phyloP scores from a whole-genome alignment of 2,329 filamentous ascomycete species.

The Beauveria sp. region DNA sequence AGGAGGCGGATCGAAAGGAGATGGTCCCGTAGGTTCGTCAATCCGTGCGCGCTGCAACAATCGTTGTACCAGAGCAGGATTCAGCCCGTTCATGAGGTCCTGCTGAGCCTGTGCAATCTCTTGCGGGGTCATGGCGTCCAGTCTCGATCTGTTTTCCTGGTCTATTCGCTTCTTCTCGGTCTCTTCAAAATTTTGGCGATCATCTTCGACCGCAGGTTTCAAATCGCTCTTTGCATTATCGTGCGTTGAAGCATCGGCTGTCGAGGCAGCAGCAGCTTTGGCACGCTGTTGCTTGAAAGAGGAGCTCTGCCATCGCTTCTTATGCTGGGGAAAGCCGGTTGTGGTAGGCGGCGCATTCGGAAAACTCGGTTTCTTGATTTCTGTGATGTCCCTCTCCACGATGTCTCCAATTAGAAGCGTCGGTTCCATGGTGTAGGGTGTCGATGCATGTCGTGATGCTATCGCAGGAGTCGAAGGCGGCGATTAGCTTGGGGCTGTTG shows the following conservation, averaged over 20 bases:
- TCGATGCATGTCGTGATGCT: neutral
- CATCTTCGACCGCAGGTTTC: slow-evolving; percentile 7
- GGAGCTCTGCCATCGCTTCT: slow-evolving; percentile 64
- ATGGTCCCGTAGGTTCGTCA: slow-evolving; percentile 47
- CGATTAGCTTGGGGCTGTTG: neutral
- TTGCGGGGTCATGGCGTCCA: slow-evolving; percentile 70
- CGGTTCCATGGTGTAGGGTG: slow-evolving; percentile 26
- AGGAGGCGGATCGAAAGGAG: slow-evolving; percentile 33
- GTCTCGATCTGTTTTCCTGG: slow-evolving; percentile 65
- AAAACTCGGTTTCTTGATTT: slow-evolving; percentile 53
- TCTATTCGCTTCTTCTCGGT: slow-evolving; percentile 69
- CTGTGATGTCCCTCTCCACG: slow-evolving; percentile 59
- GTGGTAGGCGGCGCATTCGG: slow-evolving; percentile 37
- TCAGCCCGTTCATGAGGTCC: slow-evolving; percentile 72
- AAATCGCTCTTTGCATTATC: neutral
- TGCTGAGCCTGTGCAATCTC: slow-evolving; percentile 75
- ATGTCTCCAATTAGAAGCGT: slow-evolving; percentile 65
- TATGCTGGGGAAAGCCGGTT: slow-evolving; percentile 83
- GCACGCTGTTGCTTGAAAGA: slow-evolving; percentile 62
- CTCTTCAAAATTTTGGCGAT: slow-evolving; percentile 25
- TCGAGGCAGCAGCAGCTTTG: slow-evolving; percentile 13
- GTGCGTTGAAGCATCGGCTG: neutral
- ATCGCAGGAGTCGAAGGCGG: neutral
- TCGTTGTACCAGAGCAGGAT: slow-evolving; percentile 67
- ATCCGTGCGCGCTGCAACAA: slow-evolving; percentile 71